These are phyloP conservation scores for Podila epicladia DNA, from an alignment of 192 early-diverging fungal genomes.

Conservation along the genomic window DNA sequence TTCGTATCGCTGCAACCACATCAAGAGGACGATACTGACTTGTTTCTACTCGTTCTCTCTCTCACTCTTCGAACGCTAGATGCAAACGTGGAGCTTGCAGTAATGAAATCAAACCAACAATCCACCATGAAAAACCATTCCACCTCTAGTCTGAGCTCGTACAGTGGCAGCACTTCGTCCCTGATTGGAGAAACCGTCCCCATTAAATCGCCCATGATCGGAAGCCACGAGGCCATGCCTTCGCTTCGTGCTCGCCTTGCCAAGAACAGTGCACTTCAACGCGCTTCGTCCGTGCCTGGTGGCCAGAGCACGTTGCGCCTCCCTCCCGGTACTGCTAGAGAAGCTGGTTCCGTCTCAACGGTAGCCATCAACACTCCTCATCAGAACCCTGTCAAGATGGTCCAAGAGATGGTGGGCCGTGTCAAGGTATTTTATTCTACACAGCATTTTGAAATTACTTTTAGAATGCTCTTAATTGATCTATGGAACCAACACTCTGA, in stretches of 20 bases:
- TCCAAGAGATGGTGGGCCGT: slow-evolving; percentile 81
- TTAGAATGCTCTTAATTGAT: background rate
- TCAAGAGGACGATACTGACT: background rate
- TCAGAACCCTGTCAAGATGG: slow-evolving; percentile 71
- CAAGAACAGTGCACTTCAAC: slow-evolving; percentile 6
- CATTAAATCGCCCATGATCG: slow-evolving; percentile 15
- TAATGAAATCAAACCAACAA: slow-evolving; percentile 60
- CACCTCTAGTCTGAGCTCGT: slow-evolving; percentile 18
- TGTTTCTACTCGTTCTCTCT: background rate
- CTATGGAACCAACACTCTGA: no score
- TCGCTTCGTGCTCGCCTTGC: slow-evolving; percentile 41
- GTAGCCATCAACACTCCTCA: slow-evolving; percentile 13
- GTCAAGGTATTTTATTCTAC: slow-evolving; percentile 64
- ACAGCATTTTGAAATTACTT: background rate
- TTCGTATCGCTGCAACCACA: no score
- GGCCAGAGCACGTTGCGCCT: slow-evolving; percentile 1
- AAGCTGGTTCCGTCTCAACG: background rate
- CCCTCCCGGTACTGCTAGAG: background rate
- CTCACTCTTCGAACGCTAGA: slow-evolving; percentile 41
- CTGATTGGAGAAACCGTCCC: slow-evolving; percentile 3
- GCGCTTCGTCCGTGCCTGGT: no score
- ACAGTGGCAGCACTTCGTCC: slow-evolving; percentile 22
- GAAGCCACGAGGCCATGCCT: slow-evolving; percentile 49
- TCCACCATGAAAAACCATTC: slow-evolving; percentile 10
- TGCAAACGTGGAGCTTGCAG: slow-evolving; percentile 61